A percentile compares a stretch with the other conserved stretches of the same genome.
Evolutionary conservation across 2,329 filamentous ascomycete genomes (phyloP).

Genomic region (Fusarium sarcochroum): DNA sequence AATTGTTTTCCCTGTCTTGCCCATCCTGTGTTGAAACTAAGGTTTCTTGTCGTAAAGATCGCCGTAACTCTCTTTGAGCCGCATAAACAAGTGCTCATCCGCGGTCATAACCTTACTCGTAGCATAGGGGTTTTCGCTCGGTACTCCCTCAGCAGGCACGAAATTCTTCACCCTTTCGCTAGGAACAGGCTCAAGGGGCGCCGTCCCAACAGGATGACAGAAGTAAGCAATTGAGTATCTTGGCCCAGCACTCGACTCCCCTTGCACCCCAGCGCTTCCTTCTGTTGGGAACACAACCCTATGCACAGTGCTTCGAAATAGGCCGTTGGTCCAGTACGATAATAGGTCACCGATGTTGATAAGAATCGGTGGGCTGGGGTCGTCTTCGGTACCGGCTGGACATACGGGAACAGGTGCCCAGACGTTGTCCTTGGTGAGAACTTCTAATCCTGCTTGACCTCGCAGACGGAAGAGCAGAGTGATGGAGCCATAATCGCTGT

Average conservation of each 20-base stretch:
- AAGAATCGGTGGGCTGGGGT: conserved; percentile 80
- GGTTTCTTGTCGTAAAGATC: conserved; percentile 65
- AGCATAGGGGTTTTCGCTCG: conserved; percentile 62
- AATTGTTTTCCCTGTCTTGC: neutral
- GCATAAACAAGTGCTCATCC: conserved; percentile 73
- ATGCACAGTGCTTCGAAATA: conserved; percentile 90
- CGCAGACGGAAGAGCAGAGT: conserved; percentile 87
- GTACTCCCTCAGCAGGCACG: conserved; percentile 50
- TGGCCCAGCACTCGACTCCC: conserved; percentile 65
- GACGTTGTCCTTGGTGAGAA: conserved; percentile 70
- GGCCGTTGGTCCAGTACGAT: conserved; percentile 90
- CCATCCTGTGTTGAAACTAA: conserved; percentile 9
- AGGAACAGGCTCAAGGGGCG: conserved; percentile 70
- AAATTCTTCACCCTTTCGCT: conserved; percentile 68
- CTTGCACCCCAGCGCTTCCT: conserved; percentile 49
- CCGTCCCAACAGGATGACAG: conserved; percentile 72
- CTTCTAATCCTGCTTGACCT: conserved; percentile 88
- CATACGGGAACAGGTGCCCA: conserved; percentile 78
- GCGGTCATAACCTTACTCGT: conserved; percentile 72
- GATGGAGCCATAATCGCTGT: conserved; percentile 86
- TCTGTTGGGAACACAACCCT: conserved; percentile 79
- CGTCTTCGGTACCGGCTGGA: conserved; percentile 71
- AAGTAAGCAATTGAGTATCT: conserved; percentile 79
- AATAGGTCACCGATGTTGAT: conserved; percentile 80
- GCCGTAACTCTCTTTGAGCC: conserved; percentile 71